phyloP scores from a whole-genome alignment of 805 yeast genomes.

The Zygosaccharomyces pseudorouxii region DNA sequence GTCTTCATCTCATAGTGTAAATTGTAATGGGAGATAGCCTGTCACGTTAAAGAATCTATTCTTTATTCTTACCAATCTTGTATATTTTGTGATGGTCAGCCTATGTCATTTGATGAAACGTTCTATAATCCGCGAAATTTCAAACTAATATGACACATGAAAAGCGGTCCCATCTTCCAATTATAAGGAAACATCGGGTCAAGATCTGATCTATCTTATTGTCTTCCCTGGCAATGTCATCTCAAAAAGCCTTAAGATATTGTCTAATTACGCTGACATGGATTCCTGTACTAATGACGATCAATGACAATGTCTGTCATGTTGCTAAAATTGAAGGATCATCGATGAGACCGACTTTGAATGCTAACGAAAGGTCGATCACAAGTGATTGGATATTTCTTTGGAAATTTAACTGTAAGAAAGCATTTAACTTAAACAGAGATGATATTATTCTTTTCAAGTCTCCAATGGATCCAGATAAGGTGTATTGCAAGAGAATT shows the following conservation, averaged over 20 bases:
- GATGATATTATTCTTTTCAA: conserved; percentile 75
- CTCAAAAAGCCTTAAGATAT: conserved; percentile 6
- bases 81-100: no score
- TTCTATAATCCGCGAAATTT: no score
- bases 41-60: no score
- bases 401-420: conserved; percentile 56
- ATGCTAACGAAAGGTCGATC: conserved; percentile 51
- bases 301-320: conserved; percentile 66
- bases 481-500: conserved; percentile 72
- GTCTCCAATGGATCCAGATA: conserved; percentile 77
- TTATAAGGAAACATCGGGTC: no score
- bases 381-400: conserved; percentile 60
- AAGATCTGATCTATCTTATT: no score
- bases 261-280: conserved; percentile 50
- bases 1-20: no score
- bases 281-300: conserved; percentile 73
- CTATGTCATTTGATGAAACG: no score
- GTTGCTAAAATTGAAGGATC: conserved; percentile 71
- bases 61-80: no score
- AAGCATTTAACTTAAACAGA: conserved; percentile 43
- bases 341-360: conserved; percentile 87
- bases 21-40: no score
- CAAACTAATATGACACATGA: no score
- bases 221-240: background rate
- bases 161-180: no score